phyloP scores from a whole-genome alignment of 169 alveolate genomes.

The Miamiensis avidus region DNA sequence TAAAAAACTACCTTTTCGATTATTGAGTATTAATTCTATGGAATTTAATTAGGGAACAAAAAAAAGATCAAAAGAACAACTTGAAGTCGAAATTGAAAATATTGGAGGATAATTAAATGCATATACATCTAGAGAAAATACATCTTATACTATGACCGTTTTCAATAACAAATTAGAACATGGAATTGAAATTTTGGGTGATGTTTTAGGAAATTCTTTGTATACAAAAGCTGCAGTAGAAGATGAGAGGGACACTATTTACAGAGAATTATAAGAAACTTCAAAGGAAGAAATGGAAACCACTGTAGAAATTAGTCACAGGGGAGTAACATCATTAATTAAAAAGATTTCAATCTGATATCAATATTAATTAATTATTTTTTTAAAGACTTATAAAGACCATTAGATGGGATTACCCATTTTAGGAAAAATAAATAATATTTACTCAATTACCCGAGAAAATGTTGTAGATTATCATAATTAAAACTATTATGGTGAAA shows the following conservation, averaged over 20 bases:
- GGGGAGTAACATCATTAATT: constrained; percentile 23
- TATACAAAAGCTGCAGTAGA: constrained; percentile 87
- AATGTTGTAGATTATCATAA: constrained; percentile 88
- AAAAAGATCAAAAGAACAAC: constrained; percentile 86
- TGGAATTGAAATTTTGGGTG: constrained; percentile 93
- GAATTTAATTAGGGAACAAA: constrained; percentile 87
- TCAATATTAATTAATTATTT: constrained; percentile 33
- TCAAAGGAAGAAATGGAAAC: constrained; percentile 95
- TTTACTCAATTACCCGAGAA: constrained; percentile 82
- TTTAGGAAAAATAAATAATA: constrained; percentile 91
- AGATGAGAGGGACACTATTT: constrained; percentile 91
- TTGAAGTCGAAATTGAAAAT: constrained; percentile 95
- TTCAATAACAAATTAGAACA: constrained; percentile 83
- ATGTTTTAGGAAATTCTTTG: constrained; percentile 89
- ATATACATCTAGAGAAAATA: constrained; percentile 97
- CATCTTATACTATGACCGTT: constrained; percentile 91
- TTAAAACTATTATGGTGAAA: constrained; percentile 91
- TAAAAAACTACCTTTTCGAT: neutral
- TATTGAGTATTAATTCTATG: neutral
- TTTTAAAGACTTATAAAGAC: constrained; percentile 83
- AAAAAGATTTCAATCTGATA: neutral
- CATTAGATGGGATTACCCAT: constrained; percentile 86
- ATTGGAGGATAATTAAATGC: constrained; percentile 97
- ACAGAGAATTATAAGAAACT: constrained; percentile 85
- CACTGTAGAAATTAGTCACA: constrained; percentile 82